Conservation (phyloP, 2,329 filamentous ascomycete species). For the Hypoxylon sp. region DNA sequence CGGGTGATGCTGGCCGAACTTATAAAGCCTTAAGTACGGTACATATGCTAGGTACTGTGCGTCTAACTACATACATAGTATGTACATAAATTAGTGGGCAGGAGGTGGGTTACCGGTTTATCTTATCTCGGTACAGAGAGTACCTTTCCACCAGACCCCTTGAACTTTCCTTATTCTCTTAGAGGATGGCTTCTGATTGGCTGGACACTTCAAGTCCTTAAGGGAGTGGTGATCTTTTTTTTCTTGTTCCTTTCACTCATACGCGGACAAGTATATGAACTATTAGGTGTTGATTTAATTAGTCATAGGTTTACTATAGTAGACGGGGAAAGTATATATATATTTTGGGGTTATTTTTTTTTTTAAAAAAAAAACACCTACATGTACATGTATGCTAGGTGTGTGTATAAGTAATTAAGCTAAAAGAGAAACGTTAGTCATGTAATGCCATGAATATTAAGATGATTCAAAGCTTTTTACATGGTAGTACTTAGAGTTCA, state of each 20-base stretch:
- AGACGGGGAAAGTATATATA: not conserved
- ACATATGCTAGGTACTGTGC: too few species aligned
- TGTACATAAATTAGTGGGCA: too few species aligned
- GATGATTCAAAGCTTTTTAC: not conserved
- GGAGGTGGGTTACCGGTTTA: not conserved
- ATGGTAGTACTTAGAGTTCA: not conserved
- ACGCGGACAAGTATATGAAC: too few species aligned
- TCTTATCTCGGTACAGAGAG: slow-evolving; percentile 19
- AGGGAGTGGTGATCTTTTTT: too few species aligned
- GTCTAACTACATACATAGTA: not conserved
- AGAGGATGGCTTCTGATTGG: slow-evolving; percentile 23
- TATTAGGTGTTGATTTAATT: too few species aligned
- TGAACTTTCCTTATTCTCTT: slow-evolving; percentile 28
- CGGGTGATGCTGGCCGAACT: slow-evolving; percentile 1
- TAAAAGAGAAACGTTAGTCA: too few species aligned
- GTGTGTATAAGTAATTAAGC: too few species aligned
- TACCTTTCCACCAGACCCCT: too few species aligned
- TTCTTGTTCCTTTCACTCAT: too few species aligned
- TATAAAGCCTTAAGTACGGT: not conserved
- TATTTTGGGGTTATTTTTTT: not conserved
- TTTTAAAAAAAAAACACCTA: not conserved
- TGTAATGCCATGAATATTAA: too few species aligned
- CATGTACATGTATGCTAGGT: too few species aligned
- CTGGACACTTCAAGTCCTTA: not conserved
- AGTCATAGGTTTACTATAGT: too few species aligned